Conservation (phyloP, 306 rosid genomes). For the Oxytropis ochrocephala region DNA sequence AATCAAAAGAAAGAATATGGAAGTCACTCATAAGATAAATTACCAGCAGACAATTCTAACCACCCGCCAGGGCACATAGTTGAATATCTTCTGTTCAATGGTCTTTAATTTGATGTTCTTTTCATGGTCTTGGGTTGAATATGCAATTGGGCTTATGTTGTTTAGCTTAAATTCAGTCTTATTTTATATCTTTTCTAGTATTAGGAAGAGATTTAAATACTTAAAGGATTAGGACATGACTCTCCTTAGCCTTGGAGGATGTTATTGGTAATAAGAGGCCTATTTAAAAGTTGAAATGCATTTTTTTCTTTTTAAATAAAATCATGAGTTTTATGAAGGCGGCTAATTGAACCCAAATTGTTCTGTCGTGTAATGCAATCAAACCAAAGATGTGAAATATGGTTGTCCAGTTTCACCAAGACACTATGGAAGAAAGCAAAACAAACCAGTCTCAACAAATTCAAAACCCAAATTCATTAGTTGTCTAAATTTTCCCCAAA, state of each 20-base stretch:
- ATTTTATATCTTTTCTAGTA: background rate
- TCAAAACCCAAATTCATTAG: background rate
- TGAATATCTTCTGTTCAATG: background rate
- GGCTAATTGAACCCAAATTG: background rate
- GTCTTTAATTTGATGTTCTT: background rate
- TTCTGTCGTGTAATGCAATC: background rate
- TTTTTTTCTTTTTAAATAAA: background rate
- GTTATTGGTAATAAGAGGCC: background rate
- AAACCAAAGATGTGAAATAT: background rate
- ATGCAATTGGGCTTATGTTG: background rate
- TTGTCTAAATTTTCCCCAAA: background rate
- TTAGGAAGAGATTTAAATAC: background rate
- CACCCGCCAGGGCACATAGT: background rate
- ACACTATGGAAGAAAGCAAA: background rate
- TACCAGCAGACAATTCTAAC: background rate
- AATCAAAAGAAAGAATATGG: background rate
- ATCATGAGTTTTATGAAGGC: conserved; percentile 1
- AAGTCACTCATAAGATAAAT: background rate
- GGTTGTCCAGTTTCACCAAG: background rate
- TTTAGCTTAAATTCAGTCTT: conserved; percentile 5
- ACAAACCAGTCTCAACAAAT: background rate
- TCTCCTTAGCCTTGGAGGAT: conserved; percentile 8
- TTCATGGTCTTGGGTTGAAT: background rate
- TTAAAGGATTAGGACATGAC: conserved; percentile 1
- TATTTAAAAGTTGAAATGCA: background rate